phyloP scores from a whole-genome alignment of 1,284 basidiomycete genomes.

The Cryptococcus maquisensis region DNA sequence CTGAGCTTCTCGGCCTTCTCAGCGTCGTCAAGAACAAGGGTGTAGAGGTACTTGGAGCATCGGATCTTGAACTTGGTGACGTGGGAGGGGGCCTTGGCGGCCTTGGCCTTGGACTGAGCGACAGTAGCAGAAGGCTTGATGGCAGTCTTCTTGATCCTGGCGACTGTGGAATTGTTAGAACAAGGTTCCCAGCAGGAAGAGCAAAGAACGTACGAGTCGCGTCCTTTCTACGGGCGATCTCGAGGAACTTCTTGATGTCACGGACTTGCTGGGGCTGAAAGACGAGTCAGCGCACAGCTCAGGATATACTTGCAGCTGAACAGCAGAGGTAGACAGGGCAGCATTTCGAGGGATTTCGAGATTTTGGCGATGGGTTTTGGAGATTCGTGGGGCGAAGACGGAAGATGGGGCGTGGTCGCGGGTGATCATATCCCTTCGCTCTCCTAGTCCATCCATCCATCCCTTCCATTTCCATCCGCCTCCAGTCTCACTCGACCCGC shows the following conservation, averaged over 20 bases:
- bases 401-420: neutral
- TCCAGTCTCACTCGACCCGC: too few relatives aligned
- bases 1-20: constrained; percentile 99
- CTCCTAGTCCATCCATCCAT: too few relatives aligned
- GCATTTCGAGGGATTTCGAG: too few relatives aligned
- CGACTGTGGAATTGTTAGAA: constrained; percentile 56
- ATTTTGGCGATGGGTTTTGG: neutral
- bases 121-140: constrained; percentile 46
- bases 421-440: neutral
- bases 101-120: constrained; percentile 44
- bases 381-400: neutral
- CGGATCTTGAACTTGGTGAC: constrained; percentile 99
- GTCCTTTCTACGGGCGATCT: constrained; percentile 79
- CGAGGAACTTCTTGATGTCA: constrained; percentile 99
- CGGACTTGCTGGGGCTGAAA: constrained; percentile 90
- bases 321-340: neutral
- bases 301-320: neutral
- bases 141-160: constrained; percentile 91
- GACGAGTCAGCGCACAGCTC: constrained; percentile 7
- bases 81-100: constrained; percentile 61
- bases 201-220: constrained; percentile 51
- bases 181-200: neutral
- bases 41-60: constrained; percentile 97
- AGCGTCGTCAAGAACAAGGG: constrained; percentile 87
- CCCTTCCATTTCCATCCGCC: too few relatives aligned